Base-by-base conservation (phyloP, 352 stramenopile species). In the Halophytophthora batemanensis region DNA sequence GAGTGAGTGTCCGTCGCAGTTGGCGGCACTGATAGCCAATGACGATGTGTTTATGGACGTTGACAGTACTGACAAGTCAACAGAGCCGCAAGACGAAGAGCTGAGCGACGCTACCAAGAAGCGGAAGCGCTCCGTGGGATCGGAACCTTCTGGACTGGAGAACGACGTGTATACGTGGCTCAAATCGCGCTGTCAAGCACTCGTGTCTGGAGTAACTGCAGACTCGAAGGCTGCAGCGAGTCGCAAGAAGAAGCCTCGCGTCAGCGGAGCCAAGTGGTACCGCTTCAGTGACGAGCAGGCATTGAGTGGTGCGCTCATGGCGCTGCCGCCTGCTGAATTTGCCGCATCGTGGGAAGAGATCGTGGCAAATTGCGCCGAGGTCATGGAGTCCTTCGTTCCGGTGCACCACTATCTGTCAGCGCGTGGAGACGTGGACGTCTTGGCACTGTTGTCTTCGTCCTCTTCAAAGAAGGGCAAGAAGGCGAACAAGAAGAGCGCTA, bases 321-420 rank as follows among this genome's bases (percentile, higher is more conserved):
- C 41, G 1, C 56, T 75, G 17, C 14, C 53, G 18, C 54, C 71
- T 17, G 34, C 19, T 2, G 40, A 50, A 6, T 82, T 82, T 39
- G 45, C 46, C 11, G 48, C 53, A 5, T 62, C 17, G 2, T 81
- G 71, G 71, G 53, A 73, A 34, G 43, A 64, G 14, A 74, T 82
- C 45, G 51, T 63, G 22, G 56, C 23, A 15, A 74, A 82, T 37
- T 66, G 60, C 23, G n/a, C 56, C 1, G 48, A 64, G 6, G 40
- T 75, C 31, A 61, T 23, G 0, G 63, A 71, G 6, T 64, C 71
- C 0, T 75, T 69, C n/a, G 52, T 52, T 0, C 64, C 58, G 21
- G 50, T 86, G 13, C 50, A 80, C 23, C 66, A 87, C 23, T 90
- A 83, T 53, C 40, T 90, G n/a, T 63, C 56, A 15, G 60, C 62